Conservation (phyloP, 805 yeast genomes). For the Candida yuanshanica region DNA sequence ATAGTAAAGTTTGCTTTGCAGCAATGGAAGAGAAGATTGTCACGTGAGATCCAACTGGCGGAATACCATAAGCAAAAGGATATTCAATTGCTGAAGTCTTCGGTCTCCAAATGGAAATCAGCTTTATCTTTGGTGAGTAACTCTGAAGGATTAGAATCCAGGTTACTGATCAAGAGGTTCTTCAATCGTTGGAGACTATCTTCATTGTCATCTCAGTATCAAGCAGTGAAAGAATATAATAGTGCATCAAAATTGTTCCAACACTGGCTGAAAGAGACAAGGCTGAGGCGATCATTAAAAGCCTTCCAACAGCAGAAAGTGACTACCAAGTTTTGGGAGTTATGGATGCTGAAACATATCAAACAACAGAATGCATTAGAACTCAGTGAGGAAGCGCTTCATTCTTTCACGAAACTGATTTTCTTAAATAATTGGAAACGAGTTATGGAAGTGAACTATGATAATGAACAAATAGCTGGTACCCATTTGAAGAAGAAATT, state of each 20-base stretch:
- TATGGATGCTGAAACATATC: constrained; percentile 7
- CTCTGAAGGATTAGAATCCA: background rate
- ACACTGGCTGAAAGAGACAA: constrained; percentile 1
- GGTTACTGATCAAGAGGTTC: background rate
- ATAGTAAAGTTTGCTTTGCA: constrained; percentile 11
- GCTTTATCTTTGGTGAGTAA: constrained; percentile 2
- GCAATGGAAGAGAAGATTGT: constrained; percentile 13
- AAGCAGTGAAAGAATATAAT: constrained; percentile 4
- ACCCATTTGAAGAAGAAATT: constrained; percentile 2
- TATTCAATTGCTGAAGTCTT: background rate
- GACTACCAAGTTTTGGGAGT: constrained; percentile 1
- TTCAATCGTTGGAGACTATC: constrained; percentile 11
- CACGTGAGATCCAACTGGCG: constrained; percentile 4
- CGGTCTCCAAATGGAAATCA: constrained; percentile 11
- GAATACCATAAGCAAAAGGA: background rate
- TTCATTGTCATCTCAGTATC: background rate
- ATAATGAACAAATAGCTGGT: constrained; percentile 4
- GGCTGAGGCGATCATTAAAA: background rate
- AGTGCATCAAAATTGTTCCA: background rate
- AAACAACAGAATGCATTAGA: constrained; percentile 8
- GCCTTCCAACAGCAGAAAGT: background rate
- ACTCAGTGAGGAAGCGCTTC: constrained; percentile 10
- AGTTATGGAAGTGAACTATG: background rate
- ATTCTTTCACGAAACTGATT: constrained; percentile 14
- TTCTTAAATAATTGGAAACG: constrained; percentile 17